These are phyloP conservation scores for Teunomyces cretensis DNA, from an alignment of 805 yeast species.

Conservation along the genomic window DNA sequence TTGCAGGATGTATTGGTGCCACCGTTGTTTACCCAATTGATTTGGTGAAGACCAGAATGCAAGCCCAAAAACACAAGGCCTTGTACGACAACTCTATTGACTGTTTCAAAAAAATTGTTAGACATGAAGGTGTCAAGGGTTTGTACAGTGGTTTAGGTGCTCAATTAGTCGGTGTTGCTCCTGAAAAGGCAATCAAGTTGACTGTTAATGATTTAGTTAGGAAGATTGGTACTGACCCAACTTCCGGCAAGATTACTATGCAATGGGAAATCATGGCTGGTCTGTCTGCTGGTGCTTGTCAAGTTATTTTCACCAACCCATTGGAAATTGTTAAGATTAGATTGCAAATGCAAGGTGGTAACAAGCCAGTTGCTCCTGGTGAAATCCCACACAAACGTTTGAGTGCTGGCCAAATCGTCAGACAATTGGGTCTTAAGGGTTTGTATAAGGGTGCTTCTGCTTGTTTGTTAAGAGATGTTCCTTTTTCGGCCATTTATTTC, in stretches of 20 bases:
- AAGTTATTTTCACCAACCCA: slow-evolving; percentile 94
- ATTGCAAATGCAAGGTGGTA: slow-evolving; percentile 86
- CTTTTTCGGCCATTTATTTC: slow-evolving; percentile 94
- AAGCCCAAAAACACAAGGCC: slow-evolving; percentile 77
- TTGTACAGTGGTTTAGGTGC: slow-evolving; percentile 92
- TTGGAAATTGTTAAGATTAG: slow-evolving; percentile 93
- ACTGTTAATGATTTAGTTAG: slow-evolving; percentile 91
- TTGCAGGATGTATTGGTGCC: slow-evolving; percentile 99
- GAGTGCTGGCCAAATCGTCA: slow-evolving; percentile 70
- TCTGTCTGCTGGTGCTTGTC: slow-evolving; percentile 94
- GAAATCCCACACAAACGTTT: slow-evolving; percentile 44
- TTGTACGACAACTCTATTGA: slow-evolving; percentile 80
- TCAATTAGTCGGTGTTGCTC: slow-evolving; percentile 95
- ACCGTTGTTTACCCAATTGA: slow-evolving; percentile 96
- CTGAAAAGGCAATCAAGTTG: slow-evolving; percentile 95
- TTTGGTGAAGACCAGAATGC: slow-evolving; percentile 94
- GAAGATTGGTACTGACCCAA: slow-evolving; percentile 55
- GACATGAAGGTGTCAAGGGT: slow-evolving; percentile 79
- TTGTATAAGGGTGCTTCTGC: slow-evolving; percentile 90
- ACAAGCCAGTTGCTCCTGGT: slow-evolving; percentile 37
- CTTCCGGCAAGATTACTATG: slow-evolving; percentile 38
- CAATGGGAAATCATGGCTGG: slow-evolving; percentile 83
- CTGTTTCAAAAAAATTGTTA: slow-evolving; percentile 76
- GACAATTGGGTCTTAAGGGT: slow-evolving; percentile 78
- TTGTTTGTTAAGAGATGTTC: slow-evolving; percentile 91